Base-by-base conservation (phyloP, 768 basidiomycete species). In the Lactarius sp. region DNA sequence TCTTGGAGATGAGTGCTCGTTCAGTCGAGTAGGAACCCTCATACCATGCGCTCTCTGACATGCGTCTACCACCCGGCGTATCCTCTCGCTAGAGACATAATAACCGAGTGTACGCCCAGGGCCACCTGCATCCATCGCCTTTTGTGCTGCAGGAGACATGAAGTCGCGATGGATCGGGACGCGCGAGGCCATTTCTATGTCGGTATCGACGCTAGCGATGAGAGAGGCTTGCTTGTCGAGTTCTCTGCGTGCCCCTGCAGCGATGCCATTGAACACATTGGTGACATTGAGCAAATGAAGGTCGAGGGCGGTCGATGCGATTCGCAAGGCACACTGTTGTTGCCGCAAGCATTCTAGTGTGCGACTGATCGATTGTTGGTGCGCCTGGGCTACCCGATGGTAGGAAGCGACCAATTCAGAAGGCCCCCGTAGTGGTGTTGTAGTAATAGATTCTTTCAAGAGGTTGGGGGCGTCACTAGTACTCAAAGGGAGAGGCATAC, bases 91-190 rank as follows among this genome's bases (percentile, higher is more conserved):
- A 16, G 87, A 86, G 22, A 92, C 88, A 73, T 92, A 93, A 71
- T 90, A 87, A 5, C 86, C 88, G 39, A 94, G 73, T 8, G 86
- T 87, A 51, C 90, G 78, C 16, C 81, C 81, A 60, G 77, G 80
- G 59, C 85, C 86, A 2, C 89, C 89, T 0, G 80, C 77, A 61
- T 90, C 87, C 56, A 90, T 87, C 3, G 86, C 84, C 68, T 79
- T 85, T 42, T 86, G 78, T 59, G 85, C 83, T 1, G 82, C 75
- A 10, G 81, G 77, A 18, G 87, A 87, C 73, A 92, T 75, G 67
- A 92, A 92, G 59, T 91, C 88, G 57, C 79, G 78, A 69, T 92
- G 90, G 6, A 93, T 82, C 47, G 75, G 76, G 4, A 94, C 83
- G 46, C 80, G 79, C 34, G 79, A 77, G 49, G 90, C 83, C 42